Evolutionary conservation across 352 stramenopile genomes (phyloP).

Genomic region (Blastocystis sp.): DNA sequence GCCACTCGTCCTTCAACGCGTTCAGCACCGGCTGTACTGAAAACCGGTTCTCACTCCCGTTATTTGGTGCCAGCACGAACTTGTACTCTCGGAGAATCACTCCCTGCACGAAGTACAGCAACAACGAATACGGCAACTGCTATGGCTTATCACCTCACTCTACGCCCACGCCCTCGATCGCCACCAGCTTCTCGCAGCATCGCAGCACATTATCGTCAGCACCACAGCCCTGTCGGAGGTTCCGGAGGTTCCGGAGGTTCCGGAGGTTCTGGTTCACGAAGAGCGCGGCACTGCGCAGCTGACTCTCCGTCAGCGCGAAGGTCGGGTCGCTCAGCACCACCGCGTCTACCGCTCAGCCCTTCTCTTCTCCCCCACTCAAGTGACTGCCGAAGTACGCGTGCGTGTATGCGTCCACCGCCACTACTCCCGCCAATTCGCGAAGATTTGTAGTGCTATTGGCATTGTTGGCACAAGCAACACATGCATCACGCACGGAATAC

Average conservation of each 20-base stretch:
- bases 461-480: not conserved
- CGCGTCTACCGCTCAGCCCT: not conserved
- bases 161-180: not conserved
- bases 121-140: not conserved
- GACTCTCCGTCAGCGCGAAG: not conserved
- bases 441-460: too few species aligned
- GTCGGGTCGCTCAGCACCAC: not conserved
- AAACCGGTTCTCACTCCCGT: not conserved
- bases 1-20: not conserved
- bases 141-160: not conserved
- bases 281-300: too few species aligned
- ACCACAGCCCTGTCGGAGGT: too few species aligned
- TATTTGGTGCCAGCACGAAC: not conserved
- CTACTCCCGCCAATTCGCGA: not conserved
- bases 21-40: not conserved
- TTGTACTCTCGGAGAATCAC: not conserved
- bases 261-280: too few species aligned
- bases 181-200: not conserved
- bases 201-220: not conserved
- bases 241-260: too few species aligned
- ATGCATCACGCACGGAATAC: not conserved
- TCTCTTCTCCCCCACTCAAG: too few species aligned
- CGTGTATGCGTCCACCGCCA: not conserved
- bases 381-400: not conserved
- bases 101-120: not conserved